These are phyloP conservation scores for Centaurea solstitialis DNA, from an alignment of 129 eudicot genomes.

Conservation along the genomic window DNA sequence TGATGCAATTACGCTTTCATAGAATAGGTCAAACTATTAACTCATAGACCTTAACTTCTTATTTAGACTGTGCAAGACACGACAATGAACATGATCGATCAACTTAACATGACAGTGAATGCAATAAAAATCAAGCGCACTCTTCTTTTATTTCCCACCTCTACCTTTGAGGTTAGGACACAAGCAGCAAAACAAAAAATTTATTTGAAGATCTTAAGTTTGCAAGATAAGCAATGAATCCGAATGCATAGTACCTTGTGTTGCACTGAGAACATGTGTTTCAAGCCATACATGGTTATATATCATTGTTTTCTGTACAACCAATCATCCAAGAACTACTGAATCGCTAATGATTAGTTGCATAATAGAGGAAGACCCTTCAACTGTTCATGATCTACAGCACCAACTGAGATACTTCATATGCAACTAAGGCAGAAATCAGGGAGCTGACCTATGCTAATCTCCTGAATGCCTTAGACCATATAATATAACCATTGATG, in stretches of 20 bases:
- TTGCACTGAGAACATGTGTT: no score
- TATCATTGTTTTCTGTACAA: no score
- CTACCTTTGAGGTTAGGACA: not conserved
- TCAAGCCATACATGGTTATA: no score
- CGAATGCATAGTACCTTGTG: no score
- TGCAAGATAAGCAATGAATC: no score
- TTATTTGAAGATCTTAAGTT: no score
- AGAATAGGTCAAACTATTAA: not conserved
- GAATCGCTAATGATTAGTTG: no score
- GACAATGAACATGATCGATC: not conserved
- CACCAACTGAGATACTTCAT: not conserved
- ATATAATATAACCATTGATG: not conserved
- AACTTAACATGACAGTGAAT: not conserved
- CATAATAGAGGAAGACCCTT: no score
- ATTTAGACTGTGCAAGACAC: not conserved
- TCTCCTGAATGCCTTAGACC: not conserved
- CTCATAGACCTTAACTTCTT: not conserved
- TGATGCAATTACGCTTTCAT: not conserved
- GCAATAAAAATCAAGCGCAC: not conserved
- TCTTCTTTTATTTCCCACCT: not conserved
- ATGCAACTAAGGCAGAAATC: not conserved
- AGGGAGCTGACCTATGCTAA: not conserved
- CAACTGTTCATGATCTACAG: no score
- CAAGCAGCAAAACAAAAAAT: no score
- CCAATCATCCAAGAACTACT: no score